Evolutionary conservation across 257 asterid species (phyloP).

Genomic region (Echium plantagineum): DNA sequence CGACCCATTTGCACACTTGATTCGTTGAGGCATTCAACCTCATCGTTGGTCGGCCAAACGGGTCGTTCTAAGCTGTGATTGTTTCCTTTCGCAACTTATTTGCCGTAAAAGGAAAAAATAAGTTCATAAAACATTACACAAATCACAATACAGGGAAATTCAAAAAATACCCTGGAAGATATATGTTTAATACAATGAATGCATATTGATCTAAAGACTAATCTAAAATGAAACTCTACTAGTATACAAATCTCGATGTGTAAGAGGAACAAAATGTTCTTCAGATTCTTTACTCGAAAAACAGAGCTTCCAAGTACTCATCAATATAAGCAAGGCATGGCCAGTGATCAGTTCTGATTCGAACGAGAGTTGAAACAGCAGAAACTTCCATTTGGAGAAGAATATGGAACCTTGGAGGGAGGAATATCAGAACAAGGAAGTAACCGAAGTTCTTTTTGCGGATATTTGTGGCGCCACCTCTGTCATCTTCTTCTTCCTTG

Average conservation of each 20-base stretch:
- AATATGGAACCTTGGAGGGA: conserved; percentile 90
- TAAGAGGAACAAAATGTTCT: background rate
- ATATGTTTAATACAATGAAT: too few species aligned
- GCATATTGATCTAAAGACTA: too few species aligned
- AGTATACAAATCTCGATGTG: too few species aligned
- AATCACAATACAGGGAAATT: too few species aligned
- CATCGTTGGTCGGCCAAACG: too few species aligned
- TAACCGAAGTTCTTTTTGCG: conserved; percentile 42
- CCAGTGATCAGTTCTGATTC: conserved; percentile 96
- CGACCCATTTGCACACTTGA: too few species aligned
- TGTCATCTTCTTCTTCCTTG: conserved; percentile 45
- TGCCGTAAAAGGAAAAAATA: too few species aligned
- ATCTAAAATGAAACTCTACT: background rate
- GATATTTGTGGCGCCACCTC: conserved; percentile 19
- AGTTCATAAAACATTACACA: too few species aligned
- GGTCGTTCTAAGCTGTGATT: too few species aligned
- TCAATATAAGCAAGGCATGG: conserved; percentile 93
- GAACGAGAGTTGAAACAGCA: conserved; percentile 59
- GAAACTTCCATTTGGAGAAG: conserved; percentile 84
- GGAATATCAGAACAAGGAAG: conserved; percentile 66
- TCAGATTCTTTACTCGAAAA: conserved; percentile 25
- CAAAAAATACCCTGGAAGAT: too few species aligned
- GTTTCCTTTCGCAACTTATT: too few species aligned
- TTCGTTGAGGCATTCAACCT: too few species aligned
- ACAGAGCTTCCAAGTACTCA: conserved; percentile 82